Percentiles rank a stretch among this genome's conserved stretches.
These are phyloP conservation scores for Podaxis sp. DNA, from an alignment of 768 basidiomycete genomes.

Conservation along the genomic window DNA sequence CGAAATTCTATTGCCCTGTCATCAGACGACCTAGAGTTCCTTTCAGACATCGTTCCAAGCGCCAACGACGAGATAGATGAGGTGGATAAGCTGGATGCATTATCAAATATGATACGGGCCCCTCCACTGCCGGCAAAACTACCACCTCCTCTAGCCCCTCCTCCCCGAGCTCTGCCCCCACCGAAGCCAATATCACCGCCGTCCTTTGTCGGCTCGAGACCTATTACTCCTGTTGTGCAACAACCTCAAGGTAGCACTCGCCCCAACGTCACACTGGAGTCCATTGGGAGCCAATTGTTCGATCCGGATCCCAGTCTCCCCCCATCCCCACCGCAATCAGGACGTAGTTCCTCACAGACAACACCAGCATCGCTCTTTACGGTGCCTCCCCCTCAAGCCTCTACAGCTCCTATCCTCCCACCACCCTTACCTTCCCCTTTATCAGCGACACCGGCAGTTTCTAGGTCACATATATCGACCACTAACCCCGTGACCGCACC, in stretches of 20 bases:
- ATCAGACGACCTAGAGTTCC: slow-evolving; percentile 78
- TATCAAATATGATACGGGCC: slow-evolving; percentile 43
- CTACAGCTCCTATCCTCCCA: not conserved
- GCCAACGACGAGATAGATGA: slow-evolving; percentile 42
- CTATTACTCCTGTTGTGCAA: not conserved
- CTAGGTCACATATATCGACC: slow-evolving; percentile 1
- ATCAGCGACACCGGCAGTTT: not conserved
- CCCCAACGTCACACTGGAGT: not conserved
- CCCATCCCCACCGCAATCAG: not conserved
- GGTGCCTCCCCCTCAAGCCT: not conserved
- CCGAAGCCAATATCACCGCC: slow-evolving; percentile 2
- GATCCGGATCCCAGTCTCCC: not conserved
- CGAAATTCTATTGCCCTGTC: slow-evolving; percentile 70
- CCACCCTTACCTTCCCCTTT: slow-evolving; percentile 3
- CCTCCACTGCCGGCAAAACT: slow-evolving; percentile 41
- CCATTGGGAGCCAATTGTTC: not conserved
- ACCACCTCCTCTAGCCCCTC: slow-evolving; percentile 46
- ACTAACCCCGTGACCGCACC: slow-evolving; percentile 25
- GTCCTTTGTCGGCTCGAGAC: slow-evolving; percentile 1
- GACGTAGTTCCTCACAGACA: not conserved
- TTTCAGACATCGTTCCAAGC: slow-evolving; percentile 68
- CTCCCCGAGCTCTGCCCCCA: slow-evolving; percentile 26
- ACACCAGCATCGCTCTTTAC: not conserved
- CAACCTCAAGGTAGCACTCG: not conserved
- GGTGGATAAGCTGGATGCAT: slow-evolving; percentile 31